These are phyloP conservation scores for Strobilomyces dryophilus DNA, from an alignment of 768 basidiomycete species.

Conservation along the genomic window DNA sequence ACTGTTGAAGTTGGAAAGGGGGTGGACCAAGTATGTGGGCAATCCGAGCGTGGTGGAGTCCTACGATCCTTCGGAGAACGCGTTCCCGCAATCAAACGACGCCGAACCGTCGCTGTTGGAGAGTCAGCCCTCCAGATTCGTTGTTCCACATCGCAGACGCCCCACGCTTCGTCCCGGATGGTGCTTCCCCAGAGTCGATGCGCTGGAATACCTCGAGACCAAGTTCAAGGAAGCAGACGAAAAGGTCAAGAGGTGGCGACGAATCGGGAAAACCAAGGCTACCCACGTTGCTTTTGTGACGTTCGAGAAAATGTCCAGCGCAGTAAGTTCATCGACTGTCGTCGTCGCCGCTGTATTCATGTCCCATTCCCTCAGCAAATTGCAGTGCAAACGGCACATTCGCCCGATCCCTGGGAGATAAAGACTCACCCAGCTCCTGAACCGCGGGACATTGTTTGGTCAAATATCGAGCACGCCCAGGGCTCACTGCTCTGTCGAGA, in stretches of 20 bases:
- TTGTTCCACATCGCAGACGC: constrained; percentile 69
- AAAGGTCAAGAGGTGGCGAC: constrained; percentile 68
- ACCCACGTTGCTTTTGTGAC: constrained; percentile 92
- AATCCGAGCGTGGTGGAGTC: constrained; percentile 86
- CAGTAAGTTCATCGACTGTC: constrained; percentile 46
- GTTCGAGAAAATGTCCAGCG: constrained; percentile 92
- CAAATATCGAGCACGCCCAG: constrained; percentile 72
- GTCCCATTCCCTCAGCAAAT: constrained; percentile 58
- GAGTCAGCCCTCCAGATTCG: constrained; percentile 52
- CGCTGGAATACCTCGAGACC: constrained; percentile 81
- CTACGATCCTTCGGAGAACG: constrained; percentile 69
- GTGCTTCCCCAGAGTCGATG: constrained; percentile 79
- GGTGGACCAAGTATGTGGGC: constrained; percentile 90
- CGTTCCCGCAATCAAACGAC: constrained; percentile 40
- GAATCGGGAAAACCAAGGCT: constrained; percentile 69
- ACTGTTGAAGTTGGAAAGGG: constrained; percentile 70
- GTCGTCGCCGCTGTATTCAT: neutral
- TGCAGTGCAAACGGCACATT: constrained; percentile 80
- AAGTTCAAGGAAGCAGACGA: constrained; percentile 82
- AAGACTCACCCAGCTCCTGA: constrained; percentile 82
- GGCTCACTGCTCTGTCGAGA: constrained; percentile 61
- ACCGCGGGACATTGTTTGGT: constrained; percentile 94
- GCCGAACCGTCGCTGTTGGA: constrained; percentile 53
- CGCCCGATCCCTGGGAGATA: constrained; percentile 60
- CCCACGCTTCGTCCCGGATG: constrained; percentile 74